A percentile compares a stretch with the other conserved stretches of the same genome.
Conservation (phyloP, 805 yeast genomes). For the Cyberlindnera bimundalis region DNA sequence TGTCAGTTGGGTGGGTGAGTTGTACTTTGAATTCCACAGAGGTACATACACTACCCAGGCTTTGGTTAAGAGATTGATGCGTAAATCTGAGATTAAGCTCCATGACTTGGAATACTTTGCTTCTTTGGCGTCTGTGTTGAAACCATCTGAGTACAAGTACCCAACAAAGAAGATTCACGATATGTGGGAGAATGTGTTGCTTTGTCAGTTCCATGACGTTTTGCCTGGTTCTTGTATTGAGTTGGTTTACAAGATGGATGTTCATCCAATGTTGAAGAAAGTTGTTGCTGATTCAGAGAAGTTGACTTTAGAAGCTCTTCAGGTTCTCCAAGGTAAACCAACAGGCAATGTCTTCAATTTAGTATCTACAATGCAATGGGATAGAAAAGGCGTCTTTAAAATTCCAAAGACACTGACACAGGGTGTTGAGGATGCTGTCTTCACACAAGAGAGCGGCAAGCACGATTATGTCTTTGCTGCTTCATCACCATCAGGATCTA, state of each 20-base stretch:
- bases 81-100: conserved; percentile 68
- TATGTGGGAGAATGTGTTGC: conserved; percentile 83
- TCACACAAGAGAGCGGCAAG: conserved; percentile 18
- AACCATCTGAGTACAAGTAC: conserved; percentile 52
- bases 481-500: conserved; percentile 3
- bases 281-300: conserved; percentile 51
- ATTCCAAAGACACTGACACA: conserved; percentile 26
- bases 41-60: conserved; percentile 98
- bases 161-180: conserved; percentile 65
- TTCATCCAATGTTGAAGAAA: conserved; percentile 66
- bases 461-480: conserved; percentile 24
- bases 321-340: conserved; percentile 13
- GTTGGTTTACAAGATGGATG: conserved; percentile 86
- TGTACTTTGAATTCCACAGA: conserved; percentile 91
- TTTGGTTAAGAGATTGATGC: conserved; percentile 73
- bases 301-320: conserved; percentile 44
- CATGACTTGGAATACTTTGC: conserved; percentile 87
- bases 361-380: conserved; percentile 67
- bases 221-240: conserved; percentile 95
- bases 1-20: conserved; percentile 91
- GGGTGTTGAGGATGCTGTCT: not conserved
- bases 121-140: conserved; percentile 58
- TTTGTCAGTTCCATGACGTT: conserved; percentile 98
- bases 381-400: conserved; percentile 39
- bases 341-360: conserved; percentile 24